Base-by-base conservation (phyloP, 352 stramenopile genomes). In the Detonula confervacea region DNA sequence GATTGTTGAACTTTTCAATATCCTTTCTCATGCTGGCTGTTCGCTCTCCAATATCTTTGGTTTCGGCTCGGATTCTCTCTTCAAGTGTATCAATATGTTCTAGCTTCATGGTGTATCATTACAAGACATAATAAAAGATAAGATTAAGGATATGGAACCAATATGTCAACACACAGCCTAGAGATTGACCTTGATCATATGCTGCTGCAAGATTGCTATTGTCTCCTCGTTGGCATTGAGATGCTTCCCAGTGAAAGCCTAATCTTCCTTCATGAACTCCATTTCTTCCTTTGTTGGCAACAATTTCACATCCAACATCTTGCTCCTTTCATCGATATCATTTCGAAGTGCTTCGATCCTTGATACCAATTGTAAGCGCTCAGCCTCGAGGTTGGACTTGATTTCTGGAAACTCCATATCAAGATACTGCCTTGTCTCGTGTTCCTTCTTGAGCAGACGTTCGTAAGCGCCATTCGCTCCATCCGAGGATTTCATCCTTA, bases 201-300 rank as follows among this genome's bases (percentile, higher is more conserved):
- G 66, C 24, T 75, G 57, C 22, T 71, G 66, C 44, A 83, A 71
- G 30, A 52, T 54, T 54, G 16, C 33, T 0, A 74, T 74, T 1
- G 66, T 83, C 24, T 78, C 59, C 29, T 74, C 42, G 59, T 70
- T 83, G 30, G 37, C 62, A 63, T 83, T 67, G 0, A 83, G 47
- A 22, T 83, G 59, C 46, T 65, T 78, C 0, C 12, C 42, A 5
- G 57, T n/a, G n/a, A n/a, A n/a, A n/a, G n/a, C n/a, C n/a, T n/a
- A n/a, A n/a, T n/a, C n/a, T n/a, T n/a, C n/a, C n/a, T n/a, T n/a
- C n/a, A n/a, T 78, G 61, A 83, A 83, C 22, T 44, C 33, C n/a
- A 83, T 61, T 33, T 83, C 75, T 16, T 78, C 37, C 30, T 70
- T 69, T 61, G 78, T 73, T 29, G 75, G 75, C 56, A 67, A 67